These are phyloP conservation scores for Penicillium antarcticum DNA, from an alignment of 495 filamentous ascomycete genomes.

Conservation along the genomic window DNA sequence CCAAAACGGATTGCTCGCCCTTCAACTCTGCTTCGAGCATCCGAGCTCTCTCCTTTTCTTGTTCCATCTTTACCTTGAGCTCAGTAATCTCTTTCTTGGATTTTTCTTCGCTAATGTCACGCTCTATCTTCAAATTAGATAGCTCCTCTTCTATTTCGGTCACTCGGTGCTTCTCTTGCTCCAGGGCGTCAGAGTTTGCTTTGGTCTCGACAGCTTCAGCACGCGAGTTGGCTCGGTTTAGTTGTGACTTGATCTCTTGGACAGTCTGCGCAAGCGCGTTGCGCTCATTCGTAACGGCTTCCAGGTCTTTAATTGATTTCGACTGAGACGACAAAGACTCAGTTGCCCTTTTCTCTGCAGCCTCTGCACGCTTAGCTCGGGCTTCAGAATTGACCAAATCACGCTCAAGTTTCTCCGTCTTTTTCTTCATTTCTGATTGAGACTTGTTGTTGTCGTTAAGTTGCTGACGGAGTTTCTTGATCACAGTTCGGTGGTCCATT, in stretches of 20 bases:
- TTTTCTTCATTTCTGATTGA: constrained; percentile 44
- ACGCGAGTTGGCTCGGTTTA: constrained; percentile 64
- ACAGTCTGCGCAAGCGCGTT: constrained; percentile 65
- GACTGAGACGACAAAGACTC: constrained; percentile 64
- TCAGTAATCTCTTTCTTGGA: constrained; percentile 65
- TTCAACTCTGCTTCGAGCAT: constrained; percentile 76
- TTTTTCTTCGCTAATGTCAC: constrained; percentile 66
- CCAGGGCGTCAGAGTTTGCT: constrained; percentile 64
- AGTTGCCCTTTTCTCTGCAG: constrained; percentile 60
- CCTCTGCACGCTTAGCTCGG: constrained; percentile 60
- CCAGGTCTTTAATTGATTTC: constrained; percentile 69
- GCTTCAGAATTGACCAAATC: constrained; percentile 56
- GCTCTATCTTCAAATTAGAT: constrained; percentile 69
- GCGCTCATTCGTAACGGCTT: constrained; percentile 60
- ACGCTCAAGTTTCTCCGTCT: constrained; percentile 64
- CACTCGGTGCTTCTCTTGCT: constrained; percentile 63
- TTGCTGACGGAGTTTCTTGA: constrained; percentile 82
- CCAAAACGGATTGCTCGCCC: constrained; percentile 73
- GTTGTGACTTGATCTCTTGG: constrained; percentile 63
- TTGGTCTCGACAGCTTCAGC: constrained; percentile 66
- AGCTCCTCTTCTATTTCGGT: constrained; percentile 72
- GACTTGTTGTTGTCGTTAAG: constrained; percentile 51
- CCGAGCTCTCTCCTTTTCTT: constrained; percentile 69
- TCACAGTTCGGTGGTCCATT: constrained; percentile 72
- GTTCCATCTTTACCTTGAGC: constrained; percentile 66